Evolutionary conservation across 371 early-diverging fungal species (phyloP).

Genomic region (Apophysomyces trapeziformis): DNA sequence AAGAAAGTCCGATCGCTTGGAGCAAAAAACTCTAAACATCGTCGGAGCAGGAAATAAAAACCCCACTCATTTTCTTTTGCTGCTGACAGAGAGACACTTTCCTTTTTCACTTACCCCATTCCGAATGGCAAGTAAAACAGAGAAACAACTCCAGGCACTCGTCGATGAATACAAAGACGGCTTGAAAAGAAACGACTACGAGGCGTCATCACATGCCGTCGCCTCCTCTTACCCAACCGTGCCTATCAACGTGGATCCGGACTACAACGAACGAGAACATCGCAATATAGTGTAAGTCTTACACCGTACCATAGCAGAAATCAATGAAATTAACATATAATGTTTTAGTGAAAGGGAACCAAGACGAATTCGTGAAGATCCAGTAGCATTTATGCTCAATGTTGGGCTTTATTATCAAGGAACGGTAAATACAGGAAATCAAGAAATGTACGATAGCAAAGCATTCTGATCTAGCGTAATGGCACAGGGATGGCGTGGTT

Average conservation of each 20-base stretch:
- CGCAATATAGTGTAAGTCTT: constrained; percentile 28
- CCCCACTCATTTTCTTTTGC: constrained; percentile 4
- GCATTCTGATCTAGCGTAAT: neutral
- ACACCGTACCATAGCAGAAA: neutral
- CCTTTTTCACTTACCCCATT: constrained; percentile 6
- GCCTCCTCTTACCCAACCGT: neutral
- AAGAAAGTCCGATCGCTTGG: neutral
- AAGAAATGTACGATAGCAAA: neutral
- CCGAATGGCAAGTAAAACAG: constrained; percentile 19
- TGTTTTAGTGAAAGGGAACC: constrained; percentile 62
- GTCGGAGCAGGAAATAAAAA: neutral
- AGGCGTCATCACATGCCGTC: neutral
- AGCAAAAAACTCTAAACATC: neutral
- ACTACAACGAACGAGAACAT: constrained; percentile 20
- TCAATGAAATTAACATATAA: neutral
- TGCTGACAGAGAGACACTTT: neutral
- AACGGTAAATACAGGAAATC: constrained; percentile 51
- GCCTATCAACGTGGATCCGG: constrained; percentile 1
- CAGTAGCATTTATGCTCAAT: constrained; percentile 78
- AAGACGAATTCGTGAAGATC: constrained; percentile 75
- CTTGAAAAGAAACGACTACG: neutral
- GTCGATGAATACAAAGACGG: constrained; percentile 23
- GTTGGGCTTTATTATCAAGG: constrained; percentile 73
- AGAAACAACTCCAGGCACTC: constrained; percentile 20
- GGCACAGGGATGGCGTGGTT: constrained; percentile 80